Base-by-base conservation (phyloP, 2,329 filamentous ascomycete species). In the Teratosphaeria destructans region DNA sequence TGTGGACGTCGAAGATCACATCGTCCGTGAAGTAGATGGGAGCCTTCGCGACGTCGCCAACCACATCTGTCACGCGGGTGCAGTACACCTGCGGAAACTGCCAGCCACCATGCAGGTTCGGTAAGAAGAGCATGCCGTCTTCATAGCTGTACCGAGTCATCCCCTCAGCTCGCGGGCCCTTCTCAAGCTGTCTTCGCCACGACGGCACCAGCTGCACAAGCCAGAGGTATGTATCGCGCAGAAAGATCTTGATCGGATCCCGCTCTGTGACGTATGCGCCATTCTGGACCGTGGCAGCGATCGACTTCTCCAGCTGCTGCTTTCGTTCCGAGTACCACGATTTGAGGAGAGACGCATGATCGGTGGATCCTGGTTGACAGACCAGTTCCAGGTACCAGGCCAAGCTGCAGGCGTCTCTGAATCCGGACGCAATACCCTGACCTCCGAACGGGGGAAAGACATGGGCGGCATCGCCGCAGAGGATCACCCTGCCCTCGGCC, bases 371-470 rank as follows among this genome's bases (percentile, higher is more conserved):
- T 11, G 43, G 43, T n/a, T 49, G 43, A 19, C 43, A 26, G n/a
- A n/a, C 43, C n/a, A 19, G 6, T 11, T 49, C 43, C 26, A 76
- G 66, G 7, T 74, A 69, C 74, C 74, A 77, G 12, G 74, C 68
- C 3, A 77, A 63, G 0, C 67, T 65, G 10, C 66, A 60, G 0
- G 74, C 74, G 58, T 77, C 75, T 23, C 75, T 69, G 57, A 77
- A 73, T 2, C 75, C 75, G 2, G 72, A 75, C 2, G 71, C 69
- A 39, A 77, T 76, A 2, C 75, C 75, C 62, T 77, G 75, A 1
- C 75, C 75, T 1, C 73, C 75, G 59, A 77, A 81, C 2, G 79
- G 79, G 5, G 79, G 79, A 60, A 81, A 81, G 4, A 81, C 79
- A 65, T 81, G 79, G 2, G 79, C 79, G 5, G 79, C 73, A 62